phyloP scores from a whole-genome alignment of 352 stramenopile species.

The Globisporangium cederbergense region DNA sequence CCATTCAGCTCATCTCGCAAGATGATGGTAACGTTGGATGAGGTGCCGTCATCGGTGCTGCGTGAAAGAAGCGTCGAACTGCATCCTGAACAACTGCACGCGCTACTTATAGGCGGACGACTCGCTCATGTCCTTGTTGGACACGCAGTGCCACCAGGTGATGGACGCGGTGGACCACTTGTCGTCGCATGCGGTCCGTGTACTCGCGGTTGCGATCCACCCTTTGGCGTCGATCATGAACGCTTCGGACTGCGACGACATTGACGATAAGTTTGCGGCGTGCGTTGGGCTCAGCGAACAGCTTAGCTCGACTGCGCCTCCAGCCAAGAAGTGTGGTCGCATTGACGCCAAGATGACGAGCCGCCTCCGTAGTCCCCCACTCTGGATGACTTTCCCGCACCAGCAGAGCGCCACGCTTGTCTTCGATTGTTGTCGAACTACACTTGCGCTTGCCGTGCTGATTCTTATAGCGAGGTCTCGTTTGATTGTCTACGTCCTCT shows the following conservation, averaged over 20 bases:
- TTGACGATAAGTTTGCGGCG: slow-evolving; percentile 17
- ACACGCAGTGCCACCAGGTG: slow-evolving; percentile 16
- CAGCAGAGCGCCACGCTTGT: background rate
- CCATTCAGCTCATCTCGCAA: slow-evolving; percentile 90
- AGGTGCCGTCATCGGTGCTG: slow-evolving; percentile 12
- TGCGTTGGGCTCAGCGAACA: background rate
- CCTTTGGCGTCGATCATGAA: slow-evolving; percentile 17
- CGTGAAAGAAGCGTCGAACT: slow-evolving; percentile 39
- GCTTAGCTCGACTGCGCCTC: background rate
- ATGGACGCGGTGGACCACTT: slow-evolving; percentile 26
- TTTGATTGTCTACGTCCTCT: too few relatives aligned
- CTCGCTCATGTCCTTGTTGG: slow-evolving; percentile 17
- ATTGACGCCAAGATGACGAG: background rate
- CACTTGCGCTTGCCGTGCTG: too few relatives aligned
- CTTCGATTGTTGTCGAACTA: background rate
- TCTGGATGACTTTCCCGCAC: background rate
- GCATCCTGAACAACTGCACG: slow-evolving; percentile 36
- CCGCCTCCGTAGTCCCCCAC: background rate
- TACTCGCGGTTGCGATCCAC: slow-evolving; percentile 72
- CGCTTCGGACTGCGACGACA: slow-evolving; percentile 19
- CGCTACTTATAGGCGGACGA: slow-evolving; percentile 22
- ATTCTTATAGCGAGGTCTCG: too few relatives aligned
- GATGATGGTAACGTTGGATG: slow-evolving; percentile 65
- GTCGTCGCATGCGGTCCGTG: slow-evolving; percentile 42
- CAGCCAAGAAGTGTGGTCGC: background rate